phyloP scores from a whole-genome alignment of 116 monocot species.

The Cymodocea nodosa region DNA sequence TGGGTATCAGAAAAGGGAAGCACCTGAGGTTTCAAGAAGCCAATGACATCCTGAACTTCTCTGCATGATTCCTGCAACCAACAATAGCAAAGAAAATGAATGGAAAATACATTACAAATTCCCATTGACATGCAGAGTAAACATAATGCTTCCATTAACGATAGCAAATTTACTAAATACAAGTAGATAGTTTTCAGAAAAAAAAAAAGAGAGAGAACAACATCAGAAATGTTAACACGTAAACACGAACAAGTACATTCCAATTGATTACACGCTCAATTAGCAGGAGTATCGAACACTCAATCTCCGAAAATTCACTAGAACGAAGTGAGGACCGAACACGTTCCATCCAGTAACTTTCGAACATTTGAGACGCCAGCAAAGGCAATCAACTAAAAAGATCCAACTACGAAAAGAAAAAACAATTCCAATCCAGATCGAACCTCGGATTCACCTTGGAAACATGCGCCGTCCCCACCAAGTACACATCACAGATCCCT shows the following conservation, averaged over 20 bases:
- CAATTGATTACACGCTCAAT: too few relatives aligned
- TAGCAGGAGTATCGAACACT: neutral
- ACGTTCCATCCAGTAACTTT: neutral
- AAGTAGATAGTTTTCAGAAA: too few relatives aligned
- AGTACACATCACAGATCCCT: constrained; percentile 66
- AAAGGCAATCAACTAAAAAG: neutral
- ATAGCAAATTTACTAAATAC: too few relatives aligned
- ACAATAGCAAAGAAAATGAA: neutral
- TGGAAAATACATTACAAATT: neutral
- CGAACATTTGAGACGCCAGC: neutral
- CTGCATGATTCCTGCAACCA: constrained; percentile 71
- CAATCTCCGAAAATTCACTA: neutral
- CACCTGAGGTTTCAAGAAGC: constrained; percentile 92
- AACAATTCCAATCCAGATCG: neutral
- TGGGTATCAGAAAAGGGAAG: constrained; percentile 25
- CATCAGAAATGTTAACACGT: too few relatives aligned
- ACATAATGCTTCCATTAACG: too few relatives aligned
- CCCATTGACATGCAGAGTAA: neutral
- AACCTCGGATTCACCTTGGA: constrained; percentile 42
- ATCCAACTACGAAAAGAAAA: neutral
- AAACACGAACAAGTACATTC: too few relatives aligned
- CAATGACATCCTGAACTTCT: constrained; percentile 75
- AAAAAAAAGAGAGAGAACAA: too few relatives aligned
- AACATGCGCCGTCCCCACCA: constrained; percentile 89
- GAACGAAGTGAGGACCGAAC: neutral